phyloP scores from a whole-genome alignment of 148 eudicot species.

The Diospyros kaki region DNA sequence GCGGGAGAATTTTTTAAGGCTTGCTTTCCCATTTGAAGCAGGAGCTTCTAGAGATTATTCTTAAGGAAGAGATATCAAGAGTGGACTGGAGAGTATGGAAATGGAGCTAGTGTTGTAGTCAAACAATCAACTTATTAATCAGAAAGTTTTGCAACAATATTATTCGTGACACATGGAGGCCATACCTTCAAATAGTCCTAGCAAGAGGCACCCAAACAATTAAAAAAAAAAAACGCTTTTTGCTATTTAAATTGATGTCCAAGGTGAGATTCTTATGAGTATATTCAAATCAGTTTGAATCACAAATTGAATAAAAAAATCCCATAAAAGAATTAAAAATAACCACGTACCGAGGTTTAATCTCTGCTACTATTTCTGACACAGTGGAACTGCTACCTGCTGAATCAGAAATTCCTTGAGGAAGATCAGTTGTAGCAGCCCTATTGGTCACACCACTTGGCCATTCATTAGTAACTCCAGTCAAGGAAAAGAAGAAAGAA shows the following conservation, averaged over 20 bases:
- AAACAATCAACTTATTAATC: background rate
- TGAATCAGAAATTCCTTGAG: slow-evolving; percentile 50
- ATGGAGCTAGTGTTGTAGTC: background rate
- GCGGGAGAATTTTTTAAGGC: background rate
- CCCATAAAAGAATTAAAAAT: slow-evolving; percentile 6
- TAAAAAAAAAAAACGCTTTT: too few species aligned
- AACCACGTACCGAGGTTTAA: slow-evolving; percentile 83
- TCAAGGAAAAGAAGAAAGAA: slow-evolving; percentile 40
- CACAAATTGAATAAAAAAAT: background rate
- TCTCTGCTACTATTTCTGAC: slow-evolving; percentile 79
- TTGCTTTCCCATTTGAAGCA: slow-evolving; percentile 4
- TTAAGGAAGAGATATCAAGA: background rate
- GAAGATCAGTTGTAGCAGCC: slow-evolving; percentile 50
- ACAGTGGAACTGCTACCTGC: slow-evolving; percentile 49
- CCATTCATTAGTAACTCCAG: slow-evolving; percentile 85
- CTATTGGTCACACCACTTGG: slow-evolving; percentile 67
- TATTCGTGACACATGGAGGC: background rate
- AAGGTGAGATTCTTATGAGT: background rate
- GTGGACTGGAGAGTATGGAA: background rate
- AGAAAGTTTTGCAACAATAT: background rate
- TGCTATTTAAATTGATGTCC: background rate
- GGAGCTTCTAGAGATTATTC: background rate
- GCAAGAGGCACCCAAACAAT: background rate
- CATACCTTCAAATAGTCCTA: background rate
- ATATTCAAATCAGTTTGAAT: background rate